Evolutionary conservation across 2,329 filamentous ascomycete species (phyloP), one percentile per base, ranked within the genome.

Genomic region (Scedosporium aurantiacum): DNA sequence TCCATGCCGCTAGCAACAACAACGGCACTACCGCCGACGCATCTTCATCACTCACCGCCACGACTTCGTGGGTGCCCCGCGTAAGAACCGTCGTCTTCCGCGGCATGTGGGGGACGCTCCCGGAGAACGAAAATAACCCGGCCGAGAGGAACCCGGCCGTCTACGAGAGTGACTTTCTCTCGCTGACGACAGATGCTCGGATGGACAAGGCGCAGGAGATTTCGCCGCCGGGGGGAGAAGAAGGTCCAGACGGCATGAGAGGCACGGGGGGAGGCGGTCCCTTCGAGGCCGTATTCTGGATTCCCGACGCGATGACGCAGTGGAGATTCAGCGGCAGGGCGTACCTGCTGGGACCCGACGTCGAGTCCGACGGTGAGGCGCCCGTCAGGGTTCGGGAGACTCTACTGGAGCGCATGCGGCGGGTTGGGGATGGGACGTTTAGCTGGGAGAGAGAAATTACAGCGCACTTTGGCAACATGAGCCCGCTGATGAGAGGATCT

Each of bases 211-310:
- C 88, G 0, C 77, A 78, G 2, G 87, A 97, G 72, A 73, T 97
- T 3, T 83, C 78, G 55, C 60, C 54, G 43, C 60, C 54, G 43
- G 55, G 63, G 60, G 74, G 79, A 43, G 74, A 76, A 67, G 76
- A 78, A 12, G 75, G 82, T 43, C 77, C 73, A 63, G 67, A 70
- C 45, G 70, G 74, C 64, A 21, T 61, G 57, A 16, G 65, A 66
- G 77, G 84, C 61, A 79, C 78, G 64, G 85, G 85, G 8, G 81
- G 86, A 41, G 85, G 90, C 45, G 85, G 85, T 1, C 79, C 82
- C 2, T 84, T 93, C n/a, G 93, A 97, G 74, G 90, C 86, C 5
- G 83, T 91, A 10, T 94, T 89, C 71, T 97, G 92, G 93, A 78
- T 86, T 8, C 81, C 83, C 65, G 82, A 87, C 52, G 77, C 79